Evolutionary conservation across 1,284 basidiomycete species (phyloP).

Genomic region (Apiotrichum akiyoshidainum): DNA sequence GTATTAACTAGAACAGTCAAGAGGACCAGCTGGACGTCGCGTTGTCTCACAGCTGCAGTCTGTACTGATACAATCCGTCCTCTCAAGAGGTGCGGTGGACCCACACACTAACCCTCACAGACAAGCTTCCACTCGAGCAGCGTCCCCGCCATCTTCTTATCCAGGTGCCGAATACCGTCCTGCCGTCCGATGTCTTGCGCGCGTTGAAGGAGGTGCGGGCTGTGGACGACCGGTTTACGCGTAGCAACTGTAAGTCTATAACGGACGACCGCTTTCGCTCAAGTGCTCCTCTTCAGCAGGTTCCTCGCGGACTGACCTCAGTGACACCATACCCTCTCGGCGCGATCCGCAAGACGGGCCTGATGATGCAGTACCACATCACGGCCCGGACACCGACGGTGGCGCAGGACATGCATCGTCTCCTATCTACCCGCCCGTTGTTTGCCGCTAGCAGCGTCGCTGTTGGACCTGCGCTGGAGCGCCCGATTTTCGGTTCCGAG

Average conservation of each 20-base stretch:
- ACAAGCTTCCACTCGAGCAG: not conserved
- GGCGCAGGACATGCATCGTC: slow-evolving; percentile 13
- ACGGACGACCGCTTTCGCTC: not conserved
- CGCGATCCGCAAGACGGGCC: slow-evolving; percentile 14
- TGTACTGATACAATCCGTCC: not conserved
- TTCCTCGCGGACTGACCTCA: no score
- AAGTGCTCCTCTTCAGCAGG: no score
- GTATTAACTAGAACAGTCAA: not conserved
- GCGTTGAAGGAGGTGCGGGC: slow-evolving; percentile 25
- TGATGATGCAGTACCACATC: slow-evolving; percentile 27
- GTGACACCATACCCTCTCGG: slow-evolving; percentile 28
- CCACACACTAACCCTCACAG: not conserved
- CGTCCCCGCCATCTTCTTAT: slow-evolving; percentile 5
- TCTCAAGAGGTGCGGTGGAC: not conserved
- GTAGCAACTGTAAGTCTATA: slow-evolving; percentile 25
- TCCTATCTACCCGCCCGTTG: slow-evolving; percentile 17
- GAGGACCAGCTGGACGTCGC: no score
- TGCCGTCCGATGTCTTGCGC: slow-evolving; percentile 25
- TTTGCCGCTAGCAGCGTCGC: slow-evolving; percentile 10
- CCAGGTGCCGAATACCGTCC: slow-evolving; percentile 23
- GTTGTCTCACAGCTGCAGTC: no score
- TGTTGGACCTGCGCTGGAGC: not conserved
- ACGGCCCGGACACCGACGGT: slow-evolving; percentile 6
- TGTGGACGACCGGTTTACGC: slow-evolving; percentile 22
- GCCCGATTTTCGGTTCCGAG: not conserved